These are phyloP conservation scores for Fusarium cicatricum DNA, from an alignment of 2,329 filamentous ascomycete genomes.

Conservation along the genomic window DNA sequence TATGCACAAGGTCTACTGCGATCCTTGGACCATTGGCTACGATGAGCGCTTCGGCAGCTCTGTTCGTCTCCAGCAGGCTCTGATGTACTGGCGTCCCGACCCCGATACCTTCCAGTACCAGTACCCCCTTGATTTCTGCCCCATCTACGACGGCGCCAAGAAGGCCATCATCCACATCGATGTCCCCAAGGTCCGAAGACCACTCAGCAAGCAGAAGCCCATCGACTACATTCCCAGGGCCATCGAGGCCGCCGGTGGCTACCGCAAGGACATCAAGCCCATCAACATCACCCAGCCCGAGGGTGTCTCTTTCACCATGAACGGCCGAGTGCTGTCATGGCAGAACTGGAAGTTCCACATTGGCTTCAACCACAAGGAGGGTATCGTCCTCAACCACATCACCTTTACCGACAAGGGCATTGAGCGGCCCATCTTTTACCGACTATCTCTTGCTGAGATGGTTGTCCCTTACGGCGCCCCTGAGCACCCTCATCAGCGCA, in stretches of 20 bases:
- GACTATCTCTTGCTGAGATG: conserved; percentile 91
- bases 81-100: conserved; percentile 94
- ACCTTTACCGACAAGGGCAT: conserved; percentile 86
- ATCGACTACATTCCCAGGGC: conserved; percentile 83
- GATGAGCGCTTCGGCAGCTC: conserved; percentile 86
- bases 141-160: conserved; percentile 85
- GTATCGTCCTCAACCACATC: conserved; percentile 89
- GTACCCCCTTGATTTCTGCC: conserved; percentile 92
- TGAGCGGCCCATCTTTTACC: conserved; percentile 83
- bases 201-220: conserved; percentile 73
- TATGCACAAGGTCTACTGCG: conserved; percentile 96
- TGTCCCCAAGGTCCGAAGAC: conserved; percentile 78
- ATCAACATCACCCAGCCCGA: conserved; percentile 89
- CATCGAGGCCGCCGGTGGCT: conserved; percentile 78
- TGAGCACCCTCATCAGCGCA: conserved; percentile 80
- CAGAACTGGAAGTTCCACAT: conserved; percentile 95
- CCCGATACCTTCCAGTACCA: conserved; percentile 89
- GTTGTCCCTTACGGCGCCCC: conserved; percentile 89
- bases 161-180: conserved; percentile 84
- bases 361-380: conserved; percentile 94
- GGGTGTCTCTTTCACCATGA: conserved; percentile 84
- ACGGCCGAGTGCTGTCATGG: conserved; percentile 78
- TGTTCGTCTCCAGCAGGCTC: conserved; percentile 84
- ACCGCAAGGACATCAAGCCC: conserved; percentile 81
- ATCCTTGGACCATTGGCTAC: conserved; percentile 95